Percentiles rank a stretch among this genome's conserved stretches.
These are phyloP conservation scores for Akanthomyces uredinophilus DNA, from an alignment of 2,329 filamentous ascomycete genomes.

Conservation along the genomic window DNA sequence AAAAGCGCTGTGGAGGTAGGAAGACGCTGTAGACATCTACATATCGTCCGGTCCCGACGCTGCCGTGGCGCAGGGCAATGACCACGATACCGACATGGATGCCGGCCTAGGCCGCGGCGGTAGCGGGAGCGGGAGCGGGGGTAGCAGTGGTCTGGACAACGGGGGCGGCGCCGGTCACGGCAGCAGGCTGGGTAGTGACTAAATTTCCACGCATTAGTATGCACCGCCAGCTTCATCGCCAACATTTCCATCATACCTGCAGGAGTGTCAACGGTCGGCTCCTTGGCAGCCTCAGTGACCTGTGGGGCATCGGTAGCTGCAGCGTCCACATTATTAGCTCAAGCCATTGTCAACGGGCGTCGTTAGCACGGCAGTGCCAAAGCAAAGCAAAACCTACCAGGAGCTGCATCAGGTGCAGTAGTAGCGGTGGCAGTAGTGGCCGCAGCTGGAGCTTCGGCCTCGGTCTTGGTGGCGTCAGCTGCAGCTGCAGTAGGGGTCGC, in stretches of 20 bases:
- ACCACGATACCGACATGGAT: neutral
- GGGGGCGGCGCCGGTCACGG: slow-evolving; percentile 6
- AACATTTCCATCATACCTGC: slow-evolving; percentile 6
- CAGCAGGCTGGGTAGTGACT: slow-evolving; percentile 10
- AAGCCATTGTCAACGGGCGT: neutral
- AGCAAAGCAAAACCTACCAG: slow-evolving; percentile 10
- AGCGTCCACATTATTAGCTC: slow-evolving; percentile 12
- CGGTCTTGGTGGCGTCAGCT: slow-evolving; percentile 3
- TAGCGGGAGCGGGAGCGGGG: slow-evolving; percentile 17
- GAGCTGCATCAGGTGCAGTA: slow-evolving; percentile 19
- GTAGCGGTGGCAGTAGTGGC: slow-evolving; percentile 24
- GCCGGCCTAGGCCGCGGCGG: slow-evolving; percentile 17
- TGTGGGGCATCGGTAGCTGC: slow-evolving; percentile 20
- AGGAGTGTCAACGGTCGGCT: slow-evolving; percentile 17
- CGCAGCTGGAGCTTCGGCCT: slow-evolving; percentile 16
- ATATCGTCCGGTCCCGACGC: neutral
- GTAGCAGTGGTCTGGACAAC: slow-evolving; percentile 17
- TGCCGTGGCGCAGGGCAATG: neutral
- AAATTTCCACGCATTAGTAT: neutral
- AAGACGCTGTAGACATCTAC: slow-evolving; percentile 2
- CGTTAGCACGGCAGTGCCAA: neutral
- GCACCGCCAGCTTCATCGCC: neutral
- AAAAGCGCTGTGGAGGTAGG: slow-evolving; percentile 6
- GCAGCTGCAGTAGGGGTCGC: slow-evolving; percentile 20
- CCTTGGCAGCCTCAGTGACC: slow-evolving; percentile 21